phyloP scores from a whole-genome alignment of 2,329 filamentous ascomycete species.

The Phaeosphaeriaceae sp. region DNA sequence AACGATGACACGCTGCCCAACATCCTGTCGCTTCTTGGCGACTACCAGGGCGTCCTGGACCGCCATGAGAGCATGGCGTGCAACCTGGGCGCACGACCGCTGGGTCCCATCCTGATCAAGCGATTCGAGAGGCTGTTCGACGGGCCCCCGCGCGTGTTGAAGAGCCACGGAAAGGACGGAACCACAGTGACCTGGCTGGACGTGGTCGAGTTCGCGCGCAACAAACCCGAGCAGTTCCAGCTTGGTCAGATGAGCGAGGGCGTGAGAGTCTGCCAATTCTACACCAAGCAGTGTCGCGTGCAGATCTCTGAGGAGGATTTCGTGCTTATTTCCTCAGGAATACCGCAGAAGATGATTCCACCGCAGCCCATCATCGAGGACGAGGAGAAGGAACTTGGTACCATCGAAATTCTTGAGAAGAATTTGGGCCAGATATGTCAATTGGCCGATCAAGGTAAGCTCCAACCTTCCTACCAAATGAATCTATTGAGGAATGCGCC shows the following conservation, averaged over 20 bases:
- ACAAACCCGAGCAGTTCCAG: conserved; percentile 79
- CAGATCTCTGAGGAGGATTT: conserved; percentile 91
- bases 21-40: conserved; percentile 73
- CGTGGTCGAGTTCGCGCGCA: conserved; percentile 82
- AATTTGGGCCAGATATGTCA: conserved; percentile 79
- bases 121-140: conserved; percentile 88
- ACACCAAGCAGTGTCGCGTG: conserved; percentile 79
- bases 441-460: conserved; percentile 75
- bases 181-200: conserved; percentile 80
- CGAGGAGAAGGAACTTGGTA: conserved; percentile 83
- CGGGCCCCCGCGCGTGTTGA: conserved; percentile 73
- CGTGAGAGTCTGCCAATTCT: conserved; percentile 78
- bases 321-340: conserved; percentile 81
- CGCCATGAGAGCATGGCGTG: conserved; percentile 86
- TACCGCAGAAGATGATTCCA: conserved; percentile 81
- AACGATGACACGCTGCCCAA: conserved; percentile 75
- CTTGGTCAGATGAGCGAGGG: conserved; percentile 74
- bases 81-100: conserved; percentile 81
- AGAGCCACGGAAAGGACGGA: conserved; percentile 66
- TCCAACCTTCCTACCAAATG: not conserved
- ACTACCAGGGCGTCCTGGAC: conserved; percentile 85
- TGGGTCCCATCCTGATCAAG: conserved; percentile 82
- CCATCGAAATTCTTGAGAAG: conserved; percentile 82
- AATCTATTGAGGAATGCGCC: not conserved
- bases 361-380: conserved; percentile 84